Conservation (phyloP, 2,329 filamentous ascomycete species). For the Cytospora piceicola region DNA sequence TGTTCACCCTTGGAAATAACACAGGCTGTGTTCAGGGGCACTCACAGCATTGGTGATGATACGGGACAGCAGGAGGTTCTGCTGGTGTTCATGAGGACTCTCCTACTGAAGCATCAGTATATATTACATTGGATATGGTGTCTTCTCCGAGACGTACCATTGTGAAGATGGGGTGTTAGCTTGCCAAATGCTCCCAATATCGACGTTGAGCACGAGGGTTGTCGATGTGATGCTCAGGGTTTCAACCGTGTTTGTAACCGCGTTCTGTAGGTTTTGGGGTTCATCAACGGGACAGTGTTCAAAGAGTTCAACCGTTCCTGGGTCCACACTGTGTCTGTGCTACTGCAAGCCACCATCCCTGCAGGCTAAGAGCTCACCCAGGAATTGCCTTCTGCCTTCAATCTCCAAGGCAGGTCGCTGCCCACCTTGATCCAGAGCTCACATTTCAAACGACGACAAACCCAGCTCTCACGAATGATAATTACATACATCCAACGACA, state of each 20-base stretch:
- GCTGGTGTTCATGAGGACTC: slow-evolving; percentile 96
- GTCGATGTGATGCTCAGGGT: slow-evolving; percentile 12
- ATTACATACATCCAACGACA: neutral
- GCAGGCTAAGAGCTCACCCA: neutral
- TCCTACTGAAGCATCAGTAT: slow-evolving; percentile 57
- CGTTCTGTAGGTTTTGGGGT: slow-evolving; percentile 13
- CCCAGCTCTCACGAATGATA: neutral
- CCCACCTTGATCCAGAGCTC: neutral
- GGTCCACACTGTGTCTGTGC: neutral
- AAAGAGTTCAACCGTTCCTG: neutral
- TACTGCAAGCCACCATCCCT: slow-evolving; percentile 14
- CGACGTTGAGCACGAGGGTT: slow-evolving; percentile 22
- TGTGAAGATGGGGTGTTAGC: neutral
- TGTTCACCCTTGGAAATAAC: neutral
- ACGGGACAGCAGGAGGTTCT: slow-evolving; percentile 87
- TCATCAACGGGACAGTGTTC: slow-evolving; percentile 7
- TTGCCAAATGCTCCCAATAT: slow-evolving; percentile 9
- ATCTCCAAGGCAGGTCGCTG: neutral
- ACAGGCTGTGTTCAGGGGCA: slow-evolving; percentile 31
- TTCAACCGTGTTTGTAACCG: slow-evolving; percentile 17
- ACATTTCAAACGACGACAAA: slow-evolving; percentile 1
- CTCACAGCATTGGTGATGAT: slow-evolving; percentile 97
- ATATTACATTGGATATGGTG: neutral
- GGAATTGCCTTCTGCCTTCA: neutral
- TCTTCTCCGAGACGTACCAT: slow-evolving; percentile 27